Percentiles rank a stretch among this genome's conserved stretches.
Evolutionary conservation across 2,329 filamentous ascomycete species (phyloP).

Genomic region (Sphaerulina vaccinii): DNA sequence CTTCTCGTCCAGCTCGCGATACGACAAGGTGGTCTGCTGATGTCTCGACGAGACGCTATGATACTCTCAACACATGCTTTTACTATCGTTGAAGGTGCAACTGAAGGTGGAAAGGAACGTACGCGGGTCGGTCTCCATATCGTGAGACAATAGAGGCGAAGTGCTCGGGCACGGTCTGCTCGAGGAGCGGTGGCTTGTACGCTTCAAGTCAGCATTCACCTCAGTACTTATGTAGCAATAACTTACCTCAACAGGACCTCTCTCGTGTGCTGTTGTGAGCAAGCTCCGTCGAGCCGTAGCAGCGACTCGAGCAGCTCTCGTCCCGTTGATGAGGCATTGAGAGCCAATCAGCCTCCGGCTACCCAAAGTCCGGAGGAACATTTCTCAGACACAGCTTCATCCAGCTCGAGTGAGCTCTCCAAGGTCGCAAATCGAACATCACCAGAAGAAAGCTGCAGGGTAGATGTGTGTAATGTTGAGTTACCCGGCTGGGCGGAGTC

Average conservation of each 20-base stretch:
- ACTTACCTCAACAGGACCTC: constrained; percentile 34
- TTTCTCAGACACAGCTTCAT: constrained; percentile 24
- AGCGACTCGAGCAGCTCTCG: neutral
- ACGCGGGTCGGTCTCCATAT: constrained; percentile 65
- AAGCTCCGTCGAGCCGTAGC: constrained; percentile 17
- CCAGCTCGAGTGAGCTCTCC: constrained; percentile 7
- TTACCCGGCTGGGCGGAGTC: constrained; percentile 8
- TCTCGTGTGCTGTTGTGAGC: constrained; percentile 33
- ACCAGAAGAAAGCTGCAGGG: constrained; percentile 1
- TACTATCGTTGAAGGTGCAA: neutral
- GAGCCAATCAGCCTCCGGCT: constrained; percentile 21
- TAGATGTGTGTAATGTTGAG: neutral
- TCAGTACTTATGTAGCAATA: neutral
- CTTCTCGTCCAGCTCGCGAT: constrained; percentile 68
- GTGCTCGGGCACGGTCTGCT: constrained; percentile 69
- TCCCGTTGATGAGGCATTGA: neutral
- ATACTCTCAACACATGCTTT: constrained; percentile 9
- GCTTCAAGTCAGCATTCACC: constrained; percentile 1
- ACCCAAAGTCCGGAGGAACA: constrained; percentile 27
- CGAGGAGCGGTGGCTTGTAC: constrained; percentile 62
- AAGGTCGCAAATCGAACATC: constrained; percentile 3
- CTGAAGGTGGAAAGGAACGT: constrained; percentile 26
- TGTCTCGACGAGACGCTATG: constrained; percentile 57
- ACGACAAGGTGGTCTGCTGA: constrained; percentile 68
- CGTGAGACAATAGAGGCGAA: constrained; percentile 64